Base-by-base conservation (phyloP, 2,329 filamentous ascomycete genomes). In the Leptographium procerum region DNA sequence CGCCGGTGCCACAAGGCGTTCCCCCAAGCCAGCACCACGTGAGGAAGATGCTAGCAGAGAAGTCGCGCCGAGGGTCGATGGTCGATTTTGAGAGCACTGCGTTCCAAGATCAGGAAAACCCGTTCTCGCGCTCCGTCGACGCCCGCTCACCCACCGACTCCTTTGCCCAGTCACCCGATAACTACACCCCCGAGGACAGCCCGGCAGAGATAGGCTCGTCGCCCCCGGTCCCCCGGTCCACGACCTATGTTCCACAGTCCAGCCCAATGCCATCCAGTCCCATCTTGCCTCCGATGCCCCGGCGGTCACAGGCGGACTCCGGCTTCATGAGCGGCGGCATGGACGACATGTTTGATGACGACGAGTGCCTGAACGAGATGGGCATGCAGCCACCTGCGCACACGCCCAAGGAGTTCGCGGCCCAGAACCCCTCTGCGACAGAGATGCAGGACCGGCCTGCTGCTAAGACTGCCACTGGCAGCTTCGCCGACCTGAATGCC, bases 121-220 rank as follows among this genome's bases (percentile, higher is more conserved):
- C 57, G 10, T 71, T 76, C 47, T 63, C 69, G 2, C 68, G 67
- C 66, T 74, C 50, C 73, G 74, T 75, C 60, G 78, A 81, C 54
- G 79, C 77, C n/a, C 75, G 76, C 8, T 83, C 81, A 4, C 81
- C 81, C 9, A 66, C 68, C 3, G 79, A 82, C 26, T 82, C 80
- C 14, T 64, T 74, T 40, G 78, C 71, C 0, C 76, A 74, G 16
- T 82, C 80, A 1, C 79, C 79, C 6, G 72, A 75, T 36, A 77
- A 74, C 9, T 76, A 76, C 62, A 74, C 72, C 45, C 79, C 82
- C 57, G 81, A 77, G 56, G 77, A 87, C 58, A 95, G 90, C 56
- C 87, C 90, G 4, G 84, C 84, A 54, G 88, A 89, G 57, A 89
- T 97, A 65, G 88, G 88, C 1, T 97, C 94, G 0, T 97, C 92